Evolutionary conservation across 2,329 filamentous ascomycete species (phyloP).

Genomic region (Byssothecium circinans): DNA sequence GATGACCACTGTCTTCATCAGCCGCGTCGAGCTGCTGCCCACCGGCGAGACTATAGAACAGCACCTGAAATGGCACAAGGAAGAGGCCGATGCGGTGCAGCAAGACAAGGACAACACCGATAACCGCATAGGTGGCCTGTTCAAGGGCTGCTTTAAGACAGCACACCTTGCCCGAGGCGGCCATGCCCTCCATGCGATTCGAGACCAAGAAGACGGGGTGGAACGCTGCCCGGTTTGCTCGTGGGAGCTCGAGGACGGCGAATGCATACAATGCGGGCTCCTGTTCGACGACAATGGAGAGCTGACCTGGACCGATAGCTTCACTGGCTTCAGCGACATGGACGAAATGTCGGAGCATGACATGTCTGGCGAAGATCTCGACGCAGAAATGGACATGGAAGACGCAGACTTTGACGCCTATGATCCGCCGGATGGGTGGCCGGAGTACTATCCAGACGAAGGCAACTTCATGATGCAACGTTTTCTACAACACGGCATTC

Average conservation of each 20-base stretch:
- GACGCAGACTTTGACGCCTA: constrained; percentile 38
- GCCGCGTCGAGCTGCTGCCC: constrained; percentile 62
- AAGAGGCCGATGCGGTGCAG: constrained; percentile 63
- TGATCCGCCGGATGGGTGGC: constrained; percentile 34
- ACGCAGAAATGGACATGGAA: constrained; percentile 48
- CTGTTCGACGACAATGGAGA: constrained; percentile 54
- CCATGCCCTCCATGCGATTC: constrained; percentile 46
- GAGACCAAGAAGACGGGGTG: constrained; percentile 62
- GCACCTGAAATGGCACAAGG: constrained; percentile 58
- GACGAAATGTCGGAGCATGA: constrained; percentile 47
- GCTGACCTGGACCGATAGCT: constrained; percentile 42
- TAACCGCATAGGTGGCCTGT: constrained; percentile 58
- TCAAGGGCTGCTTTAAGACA: constrained; percentile 61
- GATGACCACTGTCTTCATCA: constrained; percentile 64
- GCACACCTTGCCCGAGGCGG: constrained; percentile 18
- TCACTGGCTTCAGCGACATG: constrained; percentile 50
- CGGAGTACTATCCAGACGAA: constrained; percentile 34
- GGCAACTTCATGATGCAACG: constrained; percentile 39
- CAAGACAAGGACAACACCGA: constrained; percentile 60
- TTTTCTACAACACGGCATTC: constrained; percentile 33
- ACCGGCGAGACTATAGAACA: constrained; percentile 65
- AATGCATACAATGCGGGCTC: constrained; percentile 57
- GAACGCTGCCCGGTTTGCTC: constrained; percentile 64
- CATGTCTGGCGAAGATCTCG: constrained; percentile 43
- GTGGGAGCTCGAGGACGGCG: constrained; percentile 65